Percentiles rank a stretch among this genome's conserved stretches.
Conservation (phyloP, 176 grass and related monocot genomes). For the Ensete ventricosum region DNA sequence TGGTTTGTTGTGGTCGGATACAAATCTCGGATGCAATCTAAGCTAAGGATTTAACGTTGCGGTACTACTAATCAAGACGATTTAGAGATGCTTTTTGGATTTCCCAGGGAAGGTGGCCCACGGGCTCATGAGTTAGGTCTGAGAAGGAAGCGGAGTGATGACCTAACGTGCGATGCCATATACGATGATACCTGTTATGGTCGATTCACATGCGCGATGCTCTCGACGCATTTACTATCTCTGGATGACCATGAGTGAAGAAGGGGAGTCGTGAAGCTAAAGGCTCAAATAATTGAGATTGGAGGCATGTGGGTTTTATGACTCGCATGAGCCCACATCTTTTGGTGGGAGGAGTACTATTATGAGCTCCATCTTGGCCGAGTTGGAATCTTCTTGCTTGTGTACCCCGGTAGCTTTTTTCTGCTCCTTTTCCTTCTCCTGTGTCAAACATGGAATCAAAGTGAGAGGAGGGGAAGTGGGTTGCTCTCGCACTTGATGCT, state of each 20-base stretch:
- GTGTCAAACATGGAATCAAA: background rate
- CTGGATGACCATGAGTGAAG: background rate
- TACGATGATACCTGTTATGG: background rate
- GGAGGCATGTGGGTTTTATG: background rate
- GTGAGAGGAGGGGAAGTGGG: background rate
- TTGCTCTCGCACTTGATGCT: background rate
- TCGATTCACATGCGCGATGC: background rate
- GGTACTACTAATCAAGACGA: background rate
- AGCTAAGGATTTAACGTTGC: too few species aligned
- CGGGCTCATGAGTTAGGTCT: background rate
- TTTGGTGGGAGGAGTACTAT: background rate
- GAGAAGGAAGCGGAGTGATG: background rate
- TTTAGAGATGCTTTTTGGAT: background rate
- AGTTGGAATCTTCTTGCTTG: constrained; percentile 10
- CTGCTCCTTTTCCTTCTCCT: background rate
- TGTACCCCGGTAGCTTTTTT: constrained; percentile 2
- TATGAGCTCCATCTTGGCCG: background rate
- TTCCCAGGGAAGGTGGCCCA: background rate
- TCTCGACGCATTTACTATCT: background rate
- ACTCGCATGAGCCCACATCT: background rate
- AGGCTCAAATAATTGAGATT: constrained; percentile 5
- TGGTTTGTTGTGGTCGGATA: too few species aligned
- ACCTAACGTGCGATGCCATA: background rate
- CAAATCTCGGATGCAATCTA: too few species aligned
- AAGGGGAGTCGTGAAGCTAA: background rate